Percentiles rank a stretch among this genome's conserved stretches.
phyloP scores from a whole-genome alignment of 441 rosid species.

The Lagerstroemia fauriei region DNA sequence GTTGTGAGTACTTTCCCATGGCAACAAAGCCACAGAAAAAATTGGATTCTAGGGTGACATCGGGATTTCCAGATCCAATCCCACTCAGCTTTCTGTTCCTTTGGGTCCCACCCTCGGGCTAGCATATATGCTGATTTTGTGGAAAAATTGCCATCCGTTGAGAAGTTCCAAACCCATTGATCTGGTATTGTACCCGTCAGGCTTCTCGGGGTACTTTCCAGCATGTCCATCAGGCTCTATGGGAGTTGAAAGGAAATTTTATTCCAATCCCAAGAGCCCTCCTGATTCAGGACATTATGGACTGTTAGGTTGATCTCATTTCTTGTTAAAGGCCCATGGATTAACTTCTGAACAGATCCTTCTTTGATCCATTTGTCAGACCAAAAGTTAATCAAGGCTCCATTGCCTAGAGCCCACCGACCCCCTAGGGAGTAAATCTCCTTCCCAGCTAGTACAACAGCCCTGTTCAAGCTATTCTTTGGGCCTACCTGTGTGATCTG shows the following conservation, averaged over 20 bases:
- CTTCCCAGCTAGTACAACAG: background rate
- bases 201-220: too few relatives aligned
- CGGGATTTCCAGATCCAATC: background rate
- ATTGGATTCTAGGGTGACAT: background rate
- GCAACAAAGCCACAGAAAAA: background rate
- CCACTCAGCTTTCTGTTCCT: background rate
- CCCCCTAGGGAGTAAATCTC: too few relatives aligned
- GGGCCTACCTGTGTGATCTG: too few relatives aligned
- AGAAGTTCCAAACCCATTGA: background rate
- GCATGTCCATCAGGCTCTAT: too few relatives aligned
- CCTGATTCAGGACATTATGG: too few relatives aligned
- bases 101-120: background rate
- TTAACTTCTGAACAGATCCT: too few relatives aligned
- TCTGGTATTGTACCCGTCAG: too few relatives aligned
- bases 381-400: too few relatives aligned
- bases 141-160: background rate
- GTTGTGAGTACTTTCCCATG: background rate
- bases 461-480: too few relatives aligned
- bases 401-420: too few relatives aligned
- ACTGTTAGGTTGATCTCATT: too few relatives aligned
- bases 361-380: background rate
- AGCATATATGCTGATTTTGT: background rate
- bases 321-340: background rate
- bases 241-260: background rate
- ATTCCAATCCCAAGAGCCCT: background rate